A percentile compares a stretch with the other conserved stretches of the same genome.
Evolutionary conservation across 179 eudicot genomes (phyloP).

Genomic region (Spergularia azorica): DNA sequence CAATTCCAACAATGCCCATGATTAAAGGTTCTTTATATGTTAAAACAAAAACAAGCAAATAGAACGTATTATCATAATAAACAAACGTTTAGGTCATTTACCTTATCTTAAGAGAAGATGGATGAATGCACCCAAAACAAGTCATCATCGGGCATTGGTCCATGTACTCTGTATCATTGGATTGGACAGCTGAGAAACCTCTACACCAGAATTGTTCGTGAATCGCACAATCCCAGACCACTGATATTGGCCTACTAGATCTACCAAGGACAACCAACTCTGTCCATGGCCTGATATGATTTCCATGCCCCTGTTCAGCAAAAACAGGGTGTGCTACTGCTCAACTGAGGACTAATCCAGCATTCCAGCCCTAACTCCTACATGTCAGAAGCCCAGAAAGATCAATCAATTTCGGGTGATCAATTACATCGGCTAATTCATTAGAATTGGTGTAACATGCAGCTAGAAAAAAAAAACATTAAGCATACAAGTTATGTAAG

Average conservation of each 20-base stretch:
- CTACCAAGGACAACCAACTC: no score
- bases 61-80: background rate
- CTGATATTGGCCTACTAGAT: background rate
- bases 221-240: background rate
- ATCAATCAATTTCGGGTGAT: no score
- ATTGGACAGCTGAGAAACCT: background rate
- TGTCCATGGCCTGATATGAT: background rate
- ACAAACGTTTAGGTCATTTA: background rate
- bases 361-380: background rate
- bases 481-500: no score
- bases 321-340: background rate
- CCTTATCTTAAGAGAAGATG: constrained; percentile 7
- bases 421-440: constrained; percentile 1
- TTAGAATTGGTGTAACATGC: background rate
- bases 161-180: background rate
- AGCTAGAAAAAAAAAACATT: no score
- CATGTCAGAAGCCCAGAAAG: background rate
- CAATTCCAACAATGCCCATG: background rate
- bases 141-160: background rate
- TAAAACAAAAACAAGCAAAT: constrained; percentile 2
- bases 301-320: background rate
- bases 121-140: background rate
- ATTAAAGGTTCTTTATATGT: background rate
- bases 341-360: background rate
- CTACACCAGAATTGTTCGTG: background rate